Evolutionary conservation across 2,329 filamentous ascomycete species (phyloP).

Genomic region (Metarhizium robertsii): DNA sequence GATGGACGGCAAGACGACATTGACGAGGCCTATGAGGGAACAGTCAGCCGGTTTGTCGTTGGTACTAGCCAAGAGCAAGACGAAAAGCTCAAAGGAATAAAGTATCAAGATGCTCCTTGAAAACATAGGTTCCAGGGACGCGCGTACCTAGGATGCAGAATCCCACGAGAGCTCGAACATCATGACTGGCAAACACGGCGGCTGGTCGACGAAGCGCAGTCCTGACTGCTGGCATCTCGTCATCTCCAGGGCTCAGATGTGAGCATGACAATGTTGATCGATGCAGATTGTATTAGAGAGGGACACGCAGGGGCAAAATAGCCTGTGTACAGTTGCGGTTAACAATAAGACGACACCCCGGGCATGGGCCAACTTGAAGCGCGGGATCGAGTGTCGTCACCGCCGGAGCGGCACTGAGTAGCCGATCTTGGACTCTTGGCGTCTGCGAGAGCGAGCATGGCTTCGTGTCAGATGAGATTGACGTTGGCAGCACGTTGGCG

Average conservation of each 20-base stretch:
- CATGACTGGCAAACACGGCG: neutral
- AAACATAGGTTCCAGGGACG: too few relatives aligned
- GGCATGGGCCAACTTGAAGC: too few relatives aligned
- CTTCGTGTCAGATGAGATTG: neutral
- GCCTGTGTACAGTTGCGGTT: too few relatives aligned
- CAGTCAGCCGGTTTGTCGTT: neutral
- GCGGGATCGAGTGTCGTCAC: neutral
- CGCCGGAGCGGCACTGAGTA: neutral
- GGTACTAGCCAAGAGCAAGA: too few relatives aligned
- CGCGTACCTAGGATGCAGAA: neutral
- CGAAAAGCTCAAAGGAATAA: too few relatives aligned
- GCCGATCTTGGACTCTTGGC: neutral
- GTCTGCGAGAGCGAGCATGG: neutral
- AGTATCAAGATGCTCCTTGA: too few relatives aligned
- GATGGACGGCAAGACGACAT: constrained; percentile 19
- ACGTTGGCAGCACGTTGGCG: neutral
- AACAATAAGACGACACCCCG: too few relatives aligned
- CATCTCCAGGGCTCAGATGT: neutral
- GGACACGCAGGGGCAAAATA: too few relatives aligned
- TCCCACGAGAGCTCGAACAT: neutral
- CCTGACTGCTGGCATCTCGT: neutral
- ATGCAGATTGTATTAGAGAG: too few relatives aligned
- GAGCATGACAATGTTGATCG: neutral
- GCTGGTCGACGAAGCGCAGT: neutral
- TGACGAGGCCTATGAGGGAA: constrained; percentile 17